Conservation (phyloP, 75 land plant genomes). For the Pinus tabuliformis region DNA sequence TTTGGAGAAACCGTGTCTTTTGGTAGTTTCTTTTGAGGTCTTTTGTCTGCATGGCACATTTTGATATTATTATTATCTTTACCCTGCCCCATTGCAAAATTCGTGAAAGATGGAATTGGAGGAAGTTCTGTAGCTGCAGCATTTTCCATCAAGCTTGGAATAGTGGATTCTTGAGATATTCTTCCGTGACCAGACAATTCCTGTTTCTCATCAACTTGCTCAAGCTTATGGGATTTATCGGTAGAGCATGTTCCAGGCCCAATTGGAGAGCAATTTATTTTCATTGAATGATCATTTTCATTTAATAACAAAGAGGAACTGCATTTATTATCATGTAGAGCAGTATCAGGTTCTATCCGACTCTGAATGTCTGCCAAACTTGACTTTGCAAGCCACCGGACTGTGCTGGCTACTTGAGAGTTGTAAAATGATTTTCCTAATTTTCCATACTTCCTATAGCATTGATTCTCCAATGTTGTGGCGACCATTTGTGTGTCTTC, state of each 20-base stretch:
- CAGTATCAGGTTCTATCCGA: constrained; percentile 20
- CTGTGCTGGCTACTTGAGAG: constrained; percentile 86
- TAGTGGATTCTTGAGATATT: neutral
- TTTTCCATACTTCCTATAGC: constrained; percentile 75
- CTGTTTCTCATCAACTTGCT: neutral
- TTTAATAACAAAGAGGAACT: neutral
- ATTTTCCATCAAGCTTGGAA: neutral
- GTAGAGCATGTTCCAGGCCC: neutral
- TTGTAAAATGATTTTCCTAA: constrained; percentile 81
- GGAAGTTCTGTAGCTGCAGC: constrained; percentile 29
- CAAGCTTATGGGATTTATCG: neutral
- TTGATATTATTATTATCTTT: neutral
- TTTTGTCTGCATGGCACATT: neutral
- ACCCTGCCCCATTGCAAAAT: constrained; percentile 27
- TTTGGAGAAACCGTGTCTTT: neutral
- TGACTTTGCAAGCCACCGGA: constrained; percentile 73
- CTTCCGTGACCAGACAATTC: neutral
- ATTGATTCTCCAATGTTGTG: constrained; percentile 57
- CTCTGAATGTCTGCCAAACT: constrained; percentile 28
- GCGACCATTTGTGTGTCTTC: constrained; percentile 35
- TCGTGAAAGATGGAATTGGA: constrained; percentile 50
- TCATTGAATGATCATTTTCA: constrained; percentile 5
- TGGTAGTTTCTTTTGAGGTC: neutral
- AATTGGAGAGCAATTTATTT: constrained; percentile 2
- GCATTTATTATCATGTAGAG: constrained; percentile 8